Conservation (phyloP, 257 asterid genomes). For the Scutellaria barbata region DNA sequence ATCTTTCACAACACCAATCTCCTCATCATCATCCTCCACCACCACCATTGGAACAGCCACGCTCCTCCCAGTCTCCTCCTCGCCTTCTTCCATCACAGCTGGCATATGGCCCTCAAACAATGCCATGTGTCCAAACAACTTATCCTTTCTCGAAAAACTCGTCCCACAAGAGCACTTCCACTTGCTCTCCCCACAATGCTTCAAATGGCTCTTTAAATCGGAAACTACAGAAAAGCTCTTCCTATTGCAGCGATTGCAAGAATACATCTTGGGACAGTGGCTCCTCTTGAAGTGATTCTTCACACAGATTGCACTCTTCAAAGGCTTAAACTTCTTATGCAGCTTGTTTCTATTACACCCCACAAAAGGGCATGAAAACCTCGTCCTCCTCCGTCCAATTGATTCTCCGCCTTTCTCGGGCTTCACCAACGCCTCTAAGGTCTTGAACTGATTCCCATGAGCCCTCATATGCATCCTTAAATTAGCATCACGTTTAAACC, state of each 20-base stretch:
- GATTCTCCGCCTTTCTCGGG: conserved; percentile 50
- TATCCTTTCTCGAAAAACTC: conserved; percentile 82
- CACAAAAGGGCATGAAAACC: conserved; percentile 83
- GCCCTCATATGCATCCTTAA: conserved; percentile 98
- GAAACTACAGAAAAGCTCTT: conserved; percentile 88
- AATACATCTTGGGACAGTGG: conserved; percentile 88
- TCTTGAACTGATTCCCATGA: conserved; percentile 86
- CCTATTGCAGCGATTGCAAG: conserved; percentile 70
- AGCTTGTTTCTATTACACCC: conserved; percentile 78
- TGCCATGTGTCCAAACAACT: conserved; percentile 86
- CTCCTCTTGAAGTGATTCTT: conserved; percentile 96
- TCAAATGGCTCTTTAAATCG: conserved; percentile 89
- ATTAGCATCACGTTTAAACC: conserved; percentile 96
- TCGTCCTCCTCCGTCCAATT: conserved; percentile 39
- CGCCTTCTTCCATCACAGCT: conserved; percentile 51
- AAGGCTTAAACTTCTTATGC: conserved; percentile 74
- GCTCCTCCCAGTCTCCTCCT: conserved; percentile 33
- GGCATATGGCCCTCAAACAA: conserved; percentile 98
- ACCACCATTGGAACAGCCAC: conserved; percentile 19
- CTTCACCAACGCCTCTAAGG: conserved; percentile 72
- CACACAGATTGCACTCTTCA: conserved; percentile 75
- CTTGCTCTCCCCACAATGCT: conserved; percentile 81
- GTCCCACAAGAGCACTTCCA: conserved; percentile 96
- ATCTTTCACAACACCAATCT: conserved; percentile 20
- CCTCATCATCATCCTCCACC: conserved; percentile 38